These are phyloP conservation scores for Collybia sp. DNA, from an alignment of 768 basidiomycete genomes.

Conservation along the genomic window DNA sequence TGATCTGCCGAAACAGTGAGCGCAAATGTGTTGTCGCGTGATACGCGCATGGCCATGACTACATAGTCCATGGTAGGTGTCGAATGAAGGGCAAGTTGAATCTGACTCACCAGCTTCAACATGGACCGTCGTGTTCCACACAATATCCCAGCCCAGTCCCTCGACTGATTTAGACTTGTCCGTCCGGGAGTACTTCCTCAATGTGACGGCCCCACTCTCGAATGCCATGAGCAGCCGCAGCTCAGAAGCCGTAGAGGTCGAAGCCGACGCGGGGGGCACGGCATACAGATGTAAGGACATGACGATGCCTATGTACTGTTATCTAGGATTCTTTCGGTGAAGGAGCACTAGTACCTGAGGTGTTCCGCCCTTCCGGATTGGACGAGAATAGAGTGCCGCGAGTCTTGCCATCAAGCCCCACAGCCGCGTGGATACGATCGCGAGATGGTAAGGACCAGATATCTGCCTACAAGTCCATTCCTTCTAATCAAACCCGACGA, in stretches of 20 bases:
- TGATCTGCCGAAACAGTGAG: conserved; percentile 87
- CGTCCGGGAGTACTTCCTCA: conserved; percentile 46
- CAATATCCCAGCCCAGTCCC: conserved; percentile 65
- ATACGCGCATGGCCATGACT: conserved; percentile 89
- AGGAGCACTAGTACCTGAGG: conserved; percentile 41
- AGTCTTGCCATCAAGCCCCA: conserved; percentile 53
- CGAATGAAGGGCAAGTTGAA: neutral
- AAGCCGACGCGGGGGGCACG: conserved; percentile 17
- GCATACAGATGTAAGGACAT: conserved; percentile 80
- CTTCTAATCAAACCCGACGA: too few relatives aligned
- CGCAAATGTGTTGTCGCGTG: conserved; percentile 51
- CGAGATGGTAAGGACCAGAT: conserved; percentile 74
- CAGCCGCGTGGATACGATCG: conserved; percentile 76
- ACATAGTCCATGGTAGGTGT: neutral
- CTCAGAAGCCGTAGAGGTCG: conserved; percentile 24
- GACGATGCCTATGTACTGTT: conserved; percentile 58
- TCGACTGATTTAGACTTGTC: conserved; percentile 52
- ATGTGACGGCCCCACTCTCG: conserved; percentile 82
- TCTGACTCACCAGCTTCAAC: conserved; percentile 60
- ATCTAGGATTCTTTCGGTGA: neutral
- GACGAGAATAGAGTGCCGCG: conserved; percentile 24
- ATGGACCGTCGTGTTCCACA: conserved; percentile 68
- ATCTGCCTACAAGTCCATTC: conserved; percentile 56
- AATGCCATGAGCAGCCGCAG: conserved; percentile 72
- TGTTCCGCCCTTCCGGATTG: conserved; percentile 47